A percentile compares a stretch with the other conserved stretches of the same genome.
These are phyloP conservation scores for Tricholomella constricta DNA, from an alignment of 768 basidiomycete species.

Conservation along the genomic window DNA sequence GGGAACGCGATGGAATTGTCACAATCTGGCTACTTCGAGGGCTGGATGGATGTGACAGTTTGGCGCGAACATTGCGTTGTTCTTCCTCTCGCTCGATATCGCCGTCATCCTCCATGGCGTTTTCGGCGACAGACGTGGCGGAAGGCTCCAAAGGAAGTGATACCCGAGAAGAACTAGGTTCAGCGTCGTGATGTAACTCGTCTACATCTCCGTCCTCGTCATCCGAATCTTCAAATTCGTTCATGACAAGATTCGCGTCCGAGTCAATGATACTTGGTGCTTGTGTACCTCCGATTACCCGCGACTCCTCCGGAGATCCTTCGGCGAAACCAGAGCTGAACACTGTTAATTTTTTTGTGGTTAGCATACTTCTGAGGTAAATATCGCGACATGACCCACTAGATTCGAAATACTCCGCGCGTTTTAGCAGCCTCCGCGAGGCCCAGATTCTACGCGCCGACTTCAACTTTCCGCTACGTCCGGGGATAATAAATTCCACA, in stretches of 20 bases:
- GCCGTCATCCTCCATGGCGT: conserved; percentile 25
- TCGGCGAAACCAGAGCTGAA: conserved; percentile 73
- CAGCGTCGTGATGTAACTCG: conserved; percentile 27
- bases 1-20: background rate
- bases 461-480: conserved; percentile 35
- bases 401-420: conserved; percentile 78
- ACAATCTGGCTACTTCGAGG: conserved; percentile 17
- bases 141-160: conserved; percentile 9
- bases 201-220: conserved; percentile 35
- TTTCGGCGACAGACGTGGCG: conserved; percentile 12
- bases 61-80: conserved; percentile 23
- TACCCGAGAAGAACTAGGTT: conserved; percentile 5
- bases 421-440: conserved; percentile 60
- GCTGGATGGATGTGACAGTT: conserved; percentile 23
- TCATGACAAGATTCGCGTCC: conserved; percentile 36
- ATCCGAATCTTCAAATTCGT: conserved; percentile 55
- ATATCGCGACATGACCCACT: conserved; percentile 41
- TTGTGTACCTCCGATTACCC: conserved; percentile 24
- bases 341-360: conserved; percentile 45
- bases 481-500: conserved; percentile 75
- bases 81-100: conserved; percentile 13
- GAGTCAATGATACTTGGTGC: conserved; percentile 22
- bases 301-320: conserved; percentile 35
- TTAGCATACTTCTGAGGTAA: background rate
- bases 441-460: conserved; percentile 62